These are phyloP conservation scores for Amauroascus verrucosus DNA, from an alignment of 2,329 filamentous ascomycete genomes.

Conservation along the genomic window DNA sequence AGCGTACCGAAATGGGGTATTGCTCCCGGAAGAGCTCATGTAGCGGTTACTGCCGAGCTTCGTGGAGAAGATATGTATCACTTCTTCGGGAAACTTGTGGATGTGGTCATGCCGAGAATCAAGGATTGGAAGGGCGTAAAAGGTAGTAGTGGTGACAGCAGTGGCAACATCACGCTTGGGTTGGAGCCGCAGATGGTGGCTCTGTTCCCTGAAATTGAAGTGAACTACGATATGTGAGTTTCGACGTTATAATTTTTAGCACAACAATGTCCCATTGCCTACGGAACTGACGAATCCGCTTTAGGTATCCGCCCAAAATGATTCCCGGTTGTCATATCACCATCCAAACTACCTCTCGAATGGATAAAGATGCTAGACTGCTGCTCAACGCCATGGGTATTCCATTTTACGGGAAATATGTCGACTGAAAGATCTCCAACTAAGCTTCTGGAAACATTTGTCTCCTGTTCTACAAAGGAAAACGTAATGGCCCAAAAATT, in stretches of 20 bases:
- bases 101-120: conserved; percentile 84
- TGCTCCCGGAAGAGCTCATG: conserved; percentile 56
- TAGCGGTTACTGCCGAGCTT: conserved; percentile 65
- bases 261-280: neutral
- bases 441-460: neutral
- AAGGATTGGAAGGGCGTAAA: conserved; percentile 89
- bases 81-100: conserved; percentile 81
- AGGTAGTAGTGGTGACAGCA: conserved; percentile 68
- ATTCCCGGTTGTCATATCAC: conserved; percentile 77
- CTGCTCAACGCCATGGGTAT: conserved; percentile 62
- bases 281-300: conserved; percentile 8
- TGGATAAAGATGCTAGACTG: conserved; percentile 72
- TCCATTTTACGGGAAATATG: conserved; percentile 70
- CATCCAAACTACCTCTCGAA: conserved; percentile 73
- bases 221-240: conserved; percentile 81
- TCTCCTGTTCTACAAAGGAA: neutral
- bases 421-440: conserved; percentile 35
- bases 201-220: conserved; percentile 85
- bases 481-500: neutral
- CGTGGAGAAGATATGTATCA: conserved; percentile 73
- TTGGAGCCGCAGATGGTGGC: conserved; percentile 64
- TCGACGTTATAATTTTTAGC: neutral
- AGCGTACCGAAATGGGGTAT: conserved; percentile 69
- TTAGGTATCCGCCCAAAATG: conserved; percentile 58
- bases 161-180: conserved; percentile 79